Percentiles rank a stretch among this genome's conserved stretches.
phyloP scores from a whole-genome alignment of 306 rosid genomes.

The Malus asiatica region DNA sequence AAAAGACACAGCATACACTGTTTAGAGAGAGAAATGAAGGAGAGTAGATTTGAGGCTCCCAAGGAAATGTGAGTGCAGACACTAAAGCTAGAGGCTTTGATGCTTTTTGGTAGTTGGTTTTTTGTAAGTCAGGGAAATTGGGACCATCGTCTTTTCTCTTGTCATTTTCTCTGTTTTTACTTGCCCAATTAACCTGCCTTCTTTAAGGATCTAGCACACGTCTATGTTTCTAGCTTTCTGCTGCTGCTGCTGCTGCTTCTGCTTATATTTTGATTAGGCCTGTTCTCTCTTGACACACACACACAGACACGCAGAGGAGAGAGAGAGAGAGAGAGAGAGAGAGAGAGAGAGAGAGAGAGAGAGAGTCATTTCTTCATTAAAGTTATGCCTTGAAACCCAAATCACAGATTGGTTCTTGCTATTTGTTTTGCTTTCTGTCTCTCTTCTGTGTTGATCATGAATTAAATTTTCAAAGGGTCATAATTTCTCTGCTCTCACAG shows the following conservation, averaged over 20 bases:
- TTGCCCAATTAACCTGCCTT: constrained; percentile 45
- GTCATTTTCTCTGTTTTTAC: constrained; percentile 30
- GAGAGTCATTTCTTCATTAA: constrained; percentile 21
- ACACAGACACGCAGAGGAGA: neutral
- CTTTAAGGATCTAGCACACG: constrained; percentile 49
- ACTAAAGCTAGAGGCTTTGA: constrained; percentile 52
- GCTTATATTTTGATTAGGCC: constrained; percentile 32
- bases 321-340: constrained; percentile 4
- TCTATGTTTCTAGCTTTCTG: constrained; percentile 47
- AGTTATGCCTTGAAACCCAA: constrained; percentile 20
- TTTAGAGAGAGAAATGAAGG: constrained; percentile 14
- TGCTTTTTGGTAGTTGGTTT: constrained; percentile 46
- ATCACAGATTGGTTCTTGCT: constrained; percentile 2
- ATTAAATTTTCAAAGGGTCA: too few relatives aligned
- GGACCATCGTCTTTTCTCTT: constrained; percentile 54
- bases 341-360: neutral
- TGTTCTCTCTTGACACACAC: neutral
- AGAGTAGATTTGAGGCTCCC: constrained; percentile 58
- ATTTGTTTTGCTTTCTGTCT: neutral
- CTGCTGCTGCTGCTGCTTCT: constrained; percentile 24
- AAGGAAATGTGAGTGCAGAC: constrained; percentile 49
- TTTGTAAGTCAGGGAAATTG: constrained; percentile 30
- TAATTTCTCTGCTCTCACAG: neutral
- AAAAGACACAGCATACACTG: constrained; percentile 28
- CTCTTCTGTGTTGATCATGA: too few relatives aligned